phyloP scores from a whole-genome alignment of 495 filamentous ascomycete genomes.

The Aspergillus conjunctus region DNA sequence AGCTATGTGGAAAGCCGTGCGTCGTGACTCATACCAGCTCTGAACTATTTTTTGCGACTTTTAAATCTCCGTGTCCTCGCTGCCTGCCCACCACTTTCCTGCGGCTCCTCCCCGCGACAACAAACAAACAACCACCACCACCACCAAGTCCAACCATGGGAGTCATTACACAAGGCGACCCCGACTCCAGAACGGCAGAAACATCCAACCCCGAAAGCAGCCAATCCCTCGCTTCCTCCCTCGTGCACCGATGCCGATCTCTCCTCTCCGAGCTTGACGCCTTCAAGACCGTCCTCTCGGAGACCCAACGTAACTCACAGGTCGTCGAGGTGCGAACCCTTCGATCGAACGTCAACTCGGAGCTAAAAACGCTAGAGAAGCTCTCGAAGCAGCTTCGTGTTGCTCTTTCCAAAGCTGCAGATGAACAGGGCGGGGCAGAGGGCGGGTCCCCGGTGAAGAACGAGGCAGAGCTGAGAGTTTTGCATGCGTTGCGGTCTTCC shows the following conservation, averaged over 20 bases:
- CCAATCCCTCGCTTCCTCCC: slow-evolving; percentile 26
- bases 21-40: slow-evolving; percentile 1
- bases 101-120: too few species aligned
- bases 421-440: not conserved
- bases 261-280: slow-evolving; percentile 52
- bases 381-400: slow-evolving; percentile 35
- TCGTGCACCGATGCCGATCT: slow-evolving; percentile 43
- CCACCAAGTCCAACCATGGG: not conserved
- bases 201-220: slow-evolving; percentile 14
- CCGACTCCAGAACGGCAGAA: not conserved
- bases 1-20: not conserved
- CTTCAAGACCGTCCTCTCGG: slow-evolving; percentile 46
- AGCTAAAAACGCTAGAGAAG: slow-evolving; percentile 53
- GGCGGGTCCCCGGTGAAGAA: not conserved
- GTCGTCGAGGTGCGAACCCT: slow-evolving; percentile 56
- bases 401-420: slow-evolving; percentile 13
- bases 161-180: not conserved
- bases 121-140: too few species aligned
- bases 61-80: too few species aligned
- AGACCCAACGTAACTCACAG: slow-evolving; percentile 50
- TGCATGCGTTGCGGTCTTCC: slow-evolving; percentile 56
- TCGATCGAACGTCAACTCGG: slow-evolving; percentile 48
- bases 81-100: too few species aligned
- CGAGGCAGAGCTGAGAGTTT: slow-evolving; percentile 30
- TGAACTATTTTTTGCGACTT: too few species aligned